Evolutionary conservation across 164 flowering plant species (phyloP).

Genomic region (Saururus chinensis): DNA sequence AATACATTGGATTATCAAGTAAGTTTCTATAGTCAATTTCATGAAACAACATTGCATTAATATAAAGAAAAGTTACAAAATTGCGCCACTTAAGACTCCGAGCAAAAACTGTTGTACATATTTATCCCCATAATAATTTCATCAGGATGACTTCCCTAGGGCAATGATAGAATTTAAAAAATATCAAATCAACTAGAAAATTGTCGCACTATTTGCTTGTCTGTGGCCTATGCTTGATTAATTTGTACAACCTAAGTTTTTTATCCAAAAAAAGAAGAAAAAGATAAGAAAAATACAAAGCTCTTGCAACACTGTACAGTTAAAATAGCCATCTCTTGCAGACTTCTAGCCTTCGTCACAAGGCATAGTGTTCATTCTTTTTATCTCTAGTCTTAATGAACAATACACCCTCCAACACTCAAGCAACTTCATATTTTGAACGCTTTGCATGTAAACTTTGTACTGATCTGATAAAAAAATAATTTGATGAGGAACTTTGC

Average conservation of each 20-base stretch:
- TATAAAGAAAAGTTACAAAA: neutral
- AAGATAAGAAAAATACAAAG: neutral
- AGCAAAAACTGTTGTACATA: neutral
- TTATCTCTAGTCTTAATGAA: slow-evolving; percentile 7
- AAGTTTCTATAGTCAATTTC: too few species aligned
- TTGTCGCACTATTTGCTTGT: neutral
- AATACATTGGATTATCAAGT: too few species aligned
- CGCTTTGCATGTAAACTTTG: slow-evolving; percentile 19
- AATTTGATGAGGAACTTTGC: neutral
- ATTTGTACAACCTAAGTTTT: neutral
- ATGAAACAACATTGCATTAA: too few species aligned
- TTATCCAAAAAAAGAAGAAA: neutral
- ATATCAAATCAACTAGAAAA: neutral
- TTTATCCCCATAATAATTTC: too few species aligned
- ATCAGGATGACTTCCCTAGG: neutral
- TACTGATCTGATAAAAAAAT: slow-evolving; percentile 19
- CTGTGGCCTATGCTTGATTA: neutral
- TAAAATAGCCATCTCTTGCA: neutral
- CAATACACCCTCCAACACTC: slow-evolving; percentile 11
- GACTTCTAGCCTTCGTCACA: slow-evolving; percentile 1
- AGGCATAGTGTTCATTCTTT: slow-evolving; percentile 19
- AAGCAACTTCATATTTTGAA: slow-evolving; percentile 27
- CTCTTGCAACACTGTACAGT: slow-evolving; percentile 4
- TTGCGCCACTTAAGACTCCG: neutral
- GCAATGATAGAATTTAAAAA: neutral